Base-by-base conservation (phyloP, 2,329 filamentous ascomycete genomes). In the Sporothrix euskadiensis region DNA sequence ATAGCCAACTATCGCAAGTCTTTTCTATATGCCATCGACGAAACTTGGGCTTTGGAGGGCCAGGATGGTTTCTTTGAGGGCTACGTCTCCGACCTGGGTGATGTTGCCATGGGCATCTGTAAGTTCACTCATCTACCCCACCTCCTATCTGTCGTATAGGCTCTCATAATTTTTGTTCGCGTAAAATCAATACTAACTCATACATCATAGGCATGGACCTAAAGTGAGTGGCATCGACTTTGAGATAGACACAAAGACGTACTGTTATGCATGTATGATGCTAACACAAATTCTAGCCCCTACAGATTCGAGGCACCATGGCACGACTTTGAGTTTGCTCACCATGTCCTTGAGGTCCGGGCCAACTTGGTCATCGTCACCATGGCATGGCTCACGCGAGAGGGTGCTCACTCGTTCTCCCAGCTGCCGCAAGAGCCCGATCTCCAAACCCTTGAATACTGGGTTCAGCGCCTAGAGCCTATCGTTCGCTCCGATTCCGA, bases 351-450 rank as follows among this genome's bases (percentile, higher is more conserved):
- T 0, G 81, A 88, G 1, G 81, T 82, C 0, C 78, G 85, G 0
- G 87, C 90, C 0, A 88, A 89, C 16, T 75, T 94, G 0, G 89
- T 93, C 1, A 88, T 94, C 47, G 77, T 95, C 0, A 89, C 88
- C 4, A 94, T 94, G 92, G 92, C 93, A 0, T 95, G 92, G 92
- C 83, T 92, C 44, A 93, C 91, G 1, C 83, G 80, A 72, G 88
- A 84, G 75, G 86, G 84, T 77, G 84, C 81, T 1, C 83, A 78
- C 22, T 73, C 74, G 8, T 89, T 83, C 78, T 88, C 78, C 74
- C 84, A 77, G 39, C 83, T 76, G 76, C 88, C 87, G 0, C 79
- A 85, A 0, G 87, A 89, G 69, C 91, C 92, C 0, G 92, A 94
- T 76, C 86, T 92, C 81, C 88, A 92, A 32, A 94, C 92, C 0